Base-by-base conservation (phyloP, 164 flowering plant genomes). In the Stephania yunnanensis region DNA sequence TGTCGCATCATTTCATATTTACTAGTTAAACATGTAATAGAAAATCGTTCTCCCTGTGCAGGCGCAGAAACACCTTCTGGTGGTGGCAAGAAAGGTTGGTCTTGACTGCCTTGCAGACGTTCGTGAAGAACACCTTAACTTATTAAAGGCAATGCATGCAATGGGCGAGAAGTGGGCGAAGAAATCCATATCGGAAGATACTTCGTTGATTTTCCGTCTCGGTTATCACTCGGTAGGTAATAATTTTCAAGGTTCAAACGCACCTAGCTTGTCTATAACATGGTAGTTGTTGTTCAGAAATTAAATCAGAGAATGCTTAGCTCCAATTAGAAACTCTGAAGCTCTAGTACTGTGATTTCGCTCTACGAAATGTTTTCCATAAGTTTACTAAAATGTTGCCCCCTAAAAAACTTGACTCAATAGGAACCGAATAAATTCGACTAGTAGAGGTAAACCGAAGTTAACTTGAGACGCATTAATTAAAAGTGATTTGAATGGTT, bases 211-310 rank as follows among this genome's bases (percentile, higher is more conserved):
- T 68, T 95, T 95, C 77, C 97, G 99, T 44, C 88, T 93, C 46
- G 99, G 99, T 73, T 95, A 90, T 70, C 99, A 95, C 83, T 95
- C 94, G 80, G 99, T 93, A 85, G 74, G 87, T 52, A 25, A 29
- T 55, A 20, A 58, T 75, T 44, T 6, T 29, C 25, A 31, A 48
- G 65, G 55, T 10, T 50, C 31, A 10, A 45, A 25, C 25, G 25
- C 25, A 25, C 25, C 25, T 25, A 25, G 25, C 25, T 25, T 25
- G 25, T 25, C 25, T 25, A 25, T 25, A 25, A 25, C 25, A 0
- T 25, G 25, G 25, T 25, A 25, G 25, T 25, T 25, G 25, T 25
- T 25, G 12, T 6, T 48, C 53, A 48, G 11, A 48, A 48, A 2
- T 12, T 48, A 8, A 48, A 50, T 3, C 11, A 36, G 1, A 50